Evolutionary conservation across 2,329 filamentous ascomycete species (phyloP), one percentile per base, ranked within the genome.

Genomic region (Purpureocillium lavendulum): DNA sequence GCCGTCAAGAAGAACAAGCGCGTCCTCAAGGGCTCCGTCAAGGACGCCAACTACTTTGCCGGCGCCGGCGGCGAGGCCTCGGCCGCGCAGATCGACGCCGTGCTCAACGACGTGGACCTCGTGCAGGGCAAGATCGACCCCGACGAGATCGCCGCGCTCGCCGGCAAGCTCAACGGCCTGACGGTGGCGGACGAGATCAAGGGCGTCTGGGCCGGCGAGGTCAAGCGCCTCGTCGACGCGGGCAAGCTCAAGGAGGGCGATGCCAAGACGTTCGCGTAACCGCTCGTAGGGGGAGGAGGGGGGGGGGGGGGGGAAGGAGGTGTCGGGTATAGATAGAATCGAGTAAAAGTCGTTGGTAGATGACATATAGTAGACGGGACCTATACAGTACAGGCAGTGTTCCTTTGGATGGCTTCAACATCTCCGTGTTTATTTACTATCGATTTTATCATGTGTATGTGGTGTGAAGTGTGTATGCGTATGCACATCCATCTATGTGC

Each of bases 1-100:
- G 92, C 92, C 12, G 84, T 92, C 56, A 98, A 98, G 84, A 98
- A 98, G 85, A 98, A 98, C 79, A 96, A 96, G 79, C 87, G 92
- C 73, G 84, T 97, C 35, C 81, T 98, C 54, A 88, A 94, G 65
- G 82, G 80, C 46, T 88, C 86, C 49, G 85, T 90, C 66, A 98
- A 98, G 76, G 92, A 98, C 51, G 89, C 86, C 56, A 96, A 96
- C 75, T 98, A 98, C 80, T 96, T 98, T 63, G 74, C 72, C 10
- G 21, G n/a, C 41, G 70, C 70, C 15, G 80, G 80, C 40, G 84
- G 81, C 40, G 84, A 89, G 44, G 69, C 82, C 18, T 75, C 84
- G n/a, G 72, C 86, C 12, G 69, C 77, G 10, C 78, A 87, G 58
- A 87, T 98, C 50, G 89, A 97, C 57, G 69, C 73, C 26, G 87